phyloP scores from a whole-genome alignment of 2,329 filamentous ascomycete genomes.

The Paraconiothyrium brasiliense region DNA sequence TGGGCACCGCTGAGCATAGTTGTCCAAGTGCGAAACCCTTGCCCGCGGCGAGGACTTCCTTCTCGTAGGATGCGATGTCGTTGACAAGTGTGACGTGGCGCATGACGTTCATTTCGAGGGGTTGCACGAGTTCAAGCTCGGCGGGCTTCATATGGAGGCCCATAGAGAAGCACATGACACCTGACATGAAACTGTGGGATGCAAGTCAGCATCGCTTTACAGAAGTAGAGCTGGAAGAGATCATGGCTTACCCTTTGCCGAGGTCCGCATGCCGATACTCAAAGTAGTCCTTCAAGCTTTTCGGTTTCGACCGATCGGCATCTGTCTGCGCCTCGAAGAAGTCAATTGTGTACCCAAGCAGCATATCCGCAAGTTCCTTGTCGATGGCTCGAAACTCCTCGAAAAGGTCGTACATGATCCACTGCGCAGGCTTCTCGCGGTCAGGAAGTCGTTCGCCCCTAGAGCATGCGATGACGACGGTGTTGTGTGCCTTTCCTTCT shows the following conservation, averaged over 20 bases:
- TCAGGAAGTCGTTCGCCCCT: constrained; percentile 2
- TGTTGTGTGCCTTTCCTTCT: constrained; percentile 6
- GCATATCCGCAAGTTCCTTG: constrained; percentile 8
- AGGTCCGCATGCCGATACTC: constrained; percentile 10
- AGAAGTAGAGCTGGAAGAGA: background rate
- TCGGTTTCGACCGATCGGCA: constrained; percentile 1
- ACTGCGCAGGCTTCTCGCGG: constrained; percentile 12
- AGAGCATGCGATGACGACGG: constrained; percentile 3
- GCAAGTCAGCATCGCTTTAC: background rate
- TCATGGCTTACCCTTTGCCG: constrained; percentile 6
- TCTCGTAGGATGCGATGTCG: constrained; percentile 8
- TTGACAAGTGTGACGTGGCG: constrained; percentile 10
- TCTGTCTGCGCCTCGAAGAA: constrained; percentile 10
- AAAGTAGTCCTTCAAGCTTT: constrained; percentile 8
- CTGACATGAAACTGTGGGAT: constrained; percentile 1
- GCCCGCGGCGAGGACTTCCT: constrained; percentile 9
- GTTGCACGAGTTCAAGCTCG: background rate
- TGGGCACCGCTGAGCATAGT: constrained; percentile 6
- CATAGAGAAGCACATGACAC: constrained; percentile 11
- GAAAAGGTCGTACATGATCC: constrained; percentile 14
- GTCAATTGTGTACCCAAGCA: constrained; percentile 7
- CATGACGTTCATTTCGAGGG: constrained; percentile 10
- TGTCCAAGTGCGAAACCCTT: constrained; percentile 4
- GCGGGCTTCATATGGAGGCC: constrained; percentile 4
- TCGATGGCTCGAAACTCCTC: constrained; percentile 1